Evolutionary conservation across 176 grass and related monocot genomes (phyloP), one percentile per base, ranked within the genome.

Genomic region (Lolium rigidum): DNA sequence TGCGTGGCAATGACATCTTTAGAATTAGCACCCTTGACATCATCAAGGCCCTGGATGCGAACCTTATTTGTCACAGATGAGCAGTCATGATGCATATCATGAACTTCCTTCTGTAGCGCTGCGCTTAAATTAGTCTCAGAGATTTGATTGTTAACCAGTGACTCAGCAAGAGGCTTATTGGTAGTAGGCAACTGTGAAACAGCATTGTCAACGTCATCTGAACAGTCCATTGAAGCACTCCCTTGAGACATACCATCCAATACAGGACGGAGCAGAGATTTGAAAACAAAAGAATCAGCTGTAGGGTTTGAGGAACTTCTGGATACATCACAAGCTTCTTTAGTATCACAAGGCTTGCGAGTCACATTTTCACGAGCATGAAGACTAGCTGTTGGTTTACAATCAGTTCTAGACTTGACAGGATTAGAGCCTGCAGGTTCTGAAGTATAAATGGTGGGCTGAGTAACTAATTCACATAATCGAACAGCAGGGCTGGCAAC

Each of bases 161-260:
- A 48, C 20, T 49, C 89, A 47, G 22, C 61, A 70, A 35, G 76
- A 87, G 60, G 76, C 10, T 76, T 85, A 20, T 44, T 43, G 55
- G 52, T 59, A 76, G 15, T 85, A 77, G 60, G 70, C 76, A 87
- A 22, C 35, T 50, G 60, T 70, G 82, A 87, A 75, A 76, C 22
- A 47, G 77, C 69, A 85, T 76, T 81, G 60, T 60, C 76, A 69
- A 83, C 59, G 52, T 88, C 89, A 54, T 91, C 89, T 85, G 89
- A 91, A 69, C 86, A 91, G 61, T 91, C 89, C 89, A 91, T 91
- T 88, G 87, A 82, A 60, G 89, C 89, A 81, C 89, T 88, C 31
- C 89, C 89, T 38, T 91, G 89, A 22, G 85, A 91, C 85, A 81
- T 85, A 46, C 85, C 89, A 81, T 91, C 89, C 80, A 70, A 43